Base-by-base conservation (phyloP, 768 basidiomycete genomes). In the Dioszegia crocea region DNA sequence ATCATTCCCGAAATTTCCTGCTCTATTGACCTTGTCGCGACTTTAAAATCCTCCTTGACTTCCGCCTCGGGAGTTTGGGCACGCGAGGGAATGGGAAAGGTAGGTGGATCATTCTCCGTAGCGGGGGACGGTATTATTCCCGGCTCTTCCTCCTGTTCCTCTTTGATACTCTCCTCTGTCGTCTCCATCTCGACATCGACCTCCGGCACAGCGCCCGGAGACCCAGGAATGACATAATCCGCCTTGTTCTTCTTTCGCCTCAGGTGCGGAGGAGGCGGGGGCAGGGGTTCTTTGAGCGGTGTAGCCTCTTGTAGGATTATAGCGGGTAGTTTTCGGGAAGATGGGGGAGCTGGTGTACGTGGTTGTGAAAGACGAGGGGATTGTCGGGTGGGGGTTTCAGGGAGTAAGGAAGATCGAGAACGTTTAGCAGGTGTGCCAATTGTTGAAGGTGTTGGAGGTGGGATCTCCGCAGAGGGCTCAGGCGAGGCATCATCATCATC, bases 51-150 rank as follows among this genome's bases (percentile, higher is more conserved):
- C 17, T 33, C 31, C 23, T 36, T 39, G 6, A 41, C 27, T 17
- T 16, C 11, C 9, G 3, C 16, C 12, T 45, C 48, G 10, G 30
- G 27, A 33, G 4, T 45, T 24, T 40, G 31, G 3, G 56, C 40
- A 4, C 47, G 40, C 19, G 53, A 39, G 17, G 44, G 26, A 36
- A 69, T 45, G 21, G 43, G 39, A 33, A 73, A 73, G 16, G 50
- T 21, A 8, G 68, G 71, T 17, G 64, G 66, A 47, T 70, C 64
- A 40, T 73, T 57, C 36, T 73, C 71, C 8, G 71, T 73, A 6
- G 66, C 59, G 26, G 71, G 71, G 1, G 71, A 73, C 19, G 71
- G 71, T 14, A 73, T 65, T 17, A 67, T 59, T 26, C 5, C 38
- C 16, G 11, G 27, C 26, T 24, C 41, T 19, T 51, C 56, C 31